Conservation (phyloP, 306 rosid genomes). For the Hippophae rhamnoides region DNA sequence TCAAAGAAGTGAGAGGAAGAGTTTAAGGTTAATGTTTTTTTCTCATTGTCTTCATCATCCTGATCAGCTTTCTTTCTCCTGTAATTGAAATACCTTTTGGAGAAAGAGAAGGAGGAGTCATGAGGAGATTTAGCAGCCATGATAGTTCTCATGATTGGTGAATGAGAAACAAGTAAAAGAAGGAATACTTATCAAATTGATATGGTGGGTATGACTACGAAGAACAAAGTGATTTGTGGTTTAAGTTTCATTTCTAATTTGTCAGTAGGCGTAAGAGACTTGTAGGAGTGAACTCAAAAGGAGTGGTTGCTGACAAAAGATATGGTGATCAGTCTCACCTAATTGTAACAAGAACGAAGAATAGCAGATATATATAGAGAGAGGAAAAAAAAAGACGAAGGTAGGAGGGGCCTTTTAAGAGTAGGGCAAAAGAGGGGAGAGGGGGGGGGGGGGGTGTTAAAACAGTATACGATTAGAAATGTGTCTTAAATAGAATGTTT, state of each 20-base stretch:
- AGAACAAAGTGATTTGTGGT: background rate
- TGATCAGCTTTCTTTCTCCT: constrained; percentile 41
- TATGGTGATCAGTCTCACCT: constrained; percentile 63
- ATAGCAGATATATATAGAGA: background rate
- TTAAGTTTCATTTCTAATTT: too few species aligned
- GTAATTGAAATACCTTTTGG: constrained; percentile 65
- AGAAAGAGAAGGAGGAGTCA: constrained; percentile 80
- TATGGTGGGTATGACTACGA: constrained; percentile 5
- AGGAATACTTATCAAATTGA: background rate
- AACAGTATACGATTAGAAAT: too few species aligned
- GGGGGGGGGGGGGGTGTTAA: too few species aligned
- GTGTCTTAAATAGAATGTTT: too few species aligned
- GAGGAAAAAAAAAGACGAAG: too few species aligned
- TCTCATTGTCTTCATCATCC: constrained; percentile 20
- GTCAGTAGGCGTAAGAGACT: background rate
- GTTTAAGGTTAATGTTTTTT: constrained; percentile 32
- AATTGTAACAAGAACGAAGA: constrained; percentile 26
- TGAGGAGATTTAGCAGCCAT: constrained; percentile 64
- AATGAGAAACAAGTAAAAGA: background rate
- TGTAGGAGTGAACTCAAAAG: constrained; percentile 7
- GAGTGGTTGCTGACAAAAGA: constrained; percentile 33
- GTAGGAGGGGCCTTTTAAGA: too few species aligned
- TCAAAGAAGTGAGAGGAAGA: constrained; percentile 42
- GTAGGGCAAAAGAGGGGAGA: too few species aligned
- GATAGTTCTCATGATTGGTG: constrained; percentile 44